Conservation (phyloP, 768 basidiomycete genomes). For the Panellus pusillus region DNA sequence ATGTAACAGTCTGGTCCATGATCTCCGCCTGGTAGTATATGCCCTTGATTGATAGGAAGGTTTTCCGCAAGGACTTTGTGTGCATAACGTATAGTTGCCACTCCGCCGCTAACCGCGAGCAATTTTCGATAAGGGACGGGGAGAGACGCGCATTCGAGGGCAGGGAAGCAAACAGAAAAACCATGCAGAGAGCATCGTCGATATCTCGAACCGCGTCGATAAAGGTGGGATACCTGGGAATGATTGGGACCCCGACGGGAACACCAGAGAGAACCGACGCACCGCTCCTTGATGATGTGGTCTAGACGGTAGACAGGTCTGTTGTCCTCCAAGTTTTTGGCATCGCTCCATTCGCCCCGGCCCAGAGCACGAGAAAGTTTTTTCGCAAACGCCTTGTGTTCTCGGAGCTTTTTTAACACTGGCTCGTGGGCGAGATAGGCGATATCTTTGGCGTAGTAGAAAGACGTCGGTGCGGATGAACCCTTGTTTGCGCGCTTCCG, state of each 20-base stretch:
- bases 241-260: constrained; percentile 4
- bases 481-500: constrained; percentile 97
- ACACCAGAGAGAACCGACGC: constrained; percentile 23
- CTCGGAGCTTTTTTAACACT: constrained; percentile 86
- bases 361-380: constrained; percentile 93
- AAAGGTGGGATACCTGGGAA: constrained; percentile 89
- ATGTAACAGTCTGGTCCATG: constrained; percentile 88
- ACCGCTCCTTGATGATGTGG: constrained; percentile 98
- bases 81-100: constrained; percentile 98
- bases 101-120: constrained; percentile 85
- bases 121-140: constrained; percentile 84
- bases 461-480: constrained; percentile 93
- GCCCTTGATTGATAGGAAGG: constrained; percentile 96
- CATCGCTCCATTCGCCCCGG: constrained; percentile 91
- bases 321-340: constrained; percentile 90
- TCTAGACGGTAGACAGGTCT: constrained; percentile 91
- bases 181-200: constrained; percentile 95
- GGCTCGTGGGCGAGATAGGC: constrained; percentile 97
- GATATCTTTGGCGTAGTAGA: constrained; percentile 98
- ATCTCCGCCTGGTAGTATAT: constrained; percentile 97
- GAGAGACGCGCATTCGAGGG: constrained; percentile 85
- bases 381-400: constrained; percentile 98
- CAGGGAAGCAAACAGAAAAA: constrained; percentile 87
- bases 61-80: constrained; percentile 78
- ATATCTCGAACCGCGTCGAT: constrained; percentile 94